Conservation (phyloP, 495 filamentous ascomycete species). For the Sphaerosporella brunnea region DNA sequence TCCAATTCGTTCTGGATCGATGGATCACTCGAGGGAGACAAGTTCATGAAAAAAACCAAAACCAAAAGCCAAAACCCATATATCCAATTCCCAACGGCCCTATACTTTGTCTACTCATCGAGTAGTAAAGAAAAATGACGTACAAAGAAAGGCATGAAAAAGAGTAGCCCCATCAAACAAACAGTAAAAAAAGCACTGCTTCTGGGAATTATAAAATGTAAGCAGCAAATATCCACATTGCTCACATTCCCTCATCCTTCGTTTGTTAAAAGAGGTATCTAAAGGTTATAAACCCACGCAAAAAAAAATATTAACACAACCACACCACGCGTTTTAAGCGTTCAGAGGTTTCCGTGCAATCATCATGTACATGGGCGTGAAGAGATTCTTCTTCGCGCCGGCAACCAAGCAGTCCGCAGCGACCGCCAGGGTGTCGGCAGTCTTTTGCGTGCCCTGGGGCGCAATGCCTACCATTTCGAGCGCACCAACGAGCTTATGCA, state of each 20-base stretch:
- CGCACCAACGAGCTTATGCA: slow-evolving; percentile 63
- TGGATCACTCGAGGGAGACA: too few relatives aligned
- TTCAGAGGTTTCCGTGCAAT: slow-evolving; percentile 68
- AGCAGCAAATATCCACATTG: too few relatives aligned
- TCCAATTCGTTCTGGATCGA: too few relatives aligned
- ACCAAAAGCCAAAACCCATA: too few relatives aligned
- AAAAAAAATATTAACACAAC: neutral
- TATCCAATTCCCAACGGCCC: too few relatives aligned
- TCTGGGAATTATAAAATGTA: neutral
- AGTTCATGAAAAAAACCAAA: too few relatives aligned
- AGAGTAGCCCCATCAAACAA: too few relatives aligned
- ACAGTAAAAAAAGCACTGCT: neutral
- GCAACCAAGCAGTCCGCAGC: slow-evolving; percentile 79
- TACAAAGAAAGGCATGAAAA: too few relatives aligned
- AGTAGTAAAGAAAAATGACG: too few relatives aligned
- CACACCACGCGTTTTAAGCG: slow-evolving; percentile 6
- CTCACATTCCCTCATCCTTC: too few relatives aligned
- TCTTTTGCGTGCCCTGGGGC: slow-evolving; percentile 82
- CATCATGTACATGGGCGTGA: slow-evolving; percentile 99
- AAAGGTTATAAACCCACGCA: neutral
- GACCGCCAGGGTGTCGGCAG: slow-evolving; percentile 67
- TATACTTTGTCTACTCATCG: too few relatives aligned
- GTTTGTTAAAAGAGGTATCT: neutral
- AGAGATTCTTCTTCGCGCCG: slow-evolving; percentile 81
- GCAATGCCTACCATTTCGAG: slow-evolving; percentile 60